Base-by-base conservation (phyloP, 129 eudicot species). In the Centella asiatica region DNA sequence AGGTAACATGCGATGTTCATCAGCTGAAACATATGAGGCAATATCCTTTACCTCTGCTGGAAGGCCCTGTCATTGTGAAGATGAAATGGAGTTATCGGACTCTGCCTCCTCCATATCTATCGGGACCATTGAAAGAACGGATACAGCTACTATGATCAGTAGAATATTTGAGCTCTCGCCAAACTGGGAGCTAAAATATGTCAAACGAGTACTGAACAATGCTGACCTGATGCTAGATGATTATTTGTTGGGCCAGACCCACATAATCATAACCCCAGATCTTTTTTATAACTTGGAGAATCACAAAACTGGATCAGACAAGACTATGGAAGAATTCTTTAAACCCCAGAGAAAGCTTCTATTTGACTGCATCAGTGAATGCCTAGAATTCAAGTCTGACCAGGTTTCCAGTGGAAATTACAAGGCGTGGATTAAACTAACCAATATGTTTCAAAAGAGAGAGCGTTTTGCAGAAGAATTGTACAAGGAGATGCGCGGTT, bases 341-440 rank as follows among this genome's bases (percentile, higher is more conserved):
- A 77, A 72, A 66, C 58, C 77, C 12, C 85, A 69, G 37, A 70
- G 87, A 22, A 83, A 77, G 62, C 67, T 89, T 23, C 52, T 86
- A 69, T 86, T 86, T n/a, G 93, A 90, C 53, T 83, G 82, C 48
- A 79, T 90, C 33, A 47, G 57, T 37, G 74, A 77, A 28, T 78
- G 76, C 55, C 44, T 84, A 62, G 77, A 79, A 32, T 24, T 22
- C 15, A 79, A 73, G 33, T 65, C 75, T 22, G 69, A 32, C 46
- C 77, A 69, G 48, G 57, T 71, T 60, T 75, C 71, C 2, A 40
- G 60, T 56, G 95, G 98, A 55, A 75, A 92, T 64, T 69, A 53
- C 37, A 67, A 68, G 53, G 69, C 69, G 26, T 92, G 96, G 94
- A 56, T 57, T 36, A 92, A 87, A 74, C 84, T 83, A 80, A 70